Evolutionary conservation across 495 filamentous ascomycete genomes (phyloP), one percentile per base, ranked within the genome.

Genomic region (Aspergillus nanangensis): DNA sequence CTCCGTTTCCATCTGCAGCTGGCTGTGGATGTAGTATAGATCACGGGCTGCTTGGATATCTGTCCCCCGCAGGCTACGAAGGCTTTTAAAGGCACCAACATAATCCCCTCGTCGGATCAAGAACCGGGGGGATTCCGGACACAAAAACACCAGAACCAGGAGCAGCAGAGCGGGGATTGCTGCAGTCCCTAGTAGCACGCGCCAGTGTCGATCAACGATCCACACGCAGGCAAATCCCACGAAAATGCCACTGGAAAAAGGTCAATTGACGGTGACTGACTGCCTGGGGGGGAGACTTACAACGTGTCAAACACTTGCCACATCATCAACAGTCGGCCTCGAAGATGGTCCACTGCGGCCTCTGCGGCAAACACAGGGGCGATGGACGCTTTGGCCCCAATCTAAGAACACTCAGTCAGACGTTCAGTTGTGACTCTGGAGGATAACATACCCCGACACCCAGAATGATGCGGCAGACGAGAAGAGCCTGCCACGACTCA

Each of bases 271-370:
- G 29, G n/a, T 34, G 17, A 31, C 15, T 35, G 11, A 49, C 10
- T 11, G 18, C 22, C 20, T 2, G 18, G 37, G 17, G 18, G 37
- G 17, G 1, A n/a, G 15, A 44, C 56, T 9, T 46, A 68, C 40
- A 85, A 76, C 45, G 84, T 82, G 45, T 83, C 83, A 46, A 84
- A 89, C 63, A 89, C 70, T 52, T 90, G 86, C 85, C 83, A 88
- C 22, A 69, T 75, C 85, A 89, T 89, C 33, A 86, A 78, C 9
- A 89, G 61, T 15, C 73, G 80, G 33, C 86, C 86, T 48, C 86
- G 72, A 41, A 88, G 79, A 13, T 72, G 53, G 15, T 85, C 82
- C 1, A 82, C 84, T 3, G 75, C 70, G 54, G 80, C 85, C 52
- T 90, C 86, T 1, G 83, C 84, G 3, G 84, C 78, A 56, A 78